phyloP scores from a whole-genome alignment of 2,329 filamentous ascomycete species.

The Cladosporium sp. region DNA sequence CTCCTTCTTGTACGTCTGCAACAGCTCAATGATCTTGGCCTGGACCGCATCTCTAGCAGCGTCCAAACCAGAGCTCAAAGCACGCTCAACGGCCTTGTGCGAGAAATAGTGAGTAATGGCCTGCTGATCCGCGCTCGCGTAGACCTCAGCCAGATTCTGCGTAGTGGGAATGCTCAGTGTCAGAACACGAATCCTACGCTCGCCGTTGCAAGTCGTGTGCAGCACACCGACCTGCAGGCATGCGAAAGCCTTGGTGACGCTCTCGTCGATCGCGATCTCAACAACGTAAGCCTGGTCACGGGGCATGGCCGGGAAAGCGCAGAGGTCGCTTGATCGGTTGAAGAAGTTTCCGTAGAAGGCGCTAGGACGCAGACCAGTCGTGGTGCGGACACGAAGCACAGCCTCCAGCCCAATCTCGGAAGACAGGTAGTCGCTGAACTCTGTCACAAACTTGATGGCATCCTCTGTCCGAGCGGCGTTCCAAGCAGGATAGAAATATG shows the following conservation, averaged over 20 bases:
- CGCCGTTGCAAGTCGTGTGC: slow-evolving; percentile 96
- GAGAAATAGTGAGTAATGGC: slow-evolving; percentile 92
- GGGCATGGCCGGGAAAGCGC: slow-evolving; percentile 95
- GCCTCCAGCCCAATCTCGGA: slow-evolving; percentile 94
- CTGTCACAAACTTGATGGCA: slow-evolving; percentile 93
- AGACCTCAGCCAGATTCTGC: slow-evolving; percentile 80
- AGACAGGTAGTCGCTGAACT: slow-evolving; percentile 96
- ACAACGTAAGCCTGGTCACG: slow-evolving; percentile 97
- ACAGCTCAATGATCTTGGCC: slow-evolving; percentile 82
- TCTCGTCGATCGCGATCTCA: slow-evolving; percentile 96
- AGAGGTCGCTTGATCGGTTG: slow-evolving; percentile 94
- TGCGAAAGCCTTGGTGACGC: slow-evolving; percentile 80
- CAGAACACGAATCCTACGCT: slow-evolving; percentile 89
- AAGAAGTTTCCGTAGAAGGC: slow-evolving; percentile 99
- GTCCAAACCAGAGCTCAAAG: slow-evolving; percentile 78
- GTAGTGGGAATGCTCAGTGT: slow-evolving; percentile 91
- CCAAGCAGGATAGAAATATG: slow-evolving; percentile 98
- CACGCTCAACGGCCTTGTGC: slow-evolving; percentile 93
- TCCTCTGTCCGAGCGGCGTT: slow-evolving; percentile 90
- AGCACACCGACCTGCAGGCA: slow-evolving; percentile 92
- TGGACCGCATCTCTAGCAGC: slow-evolving; percentile 86
- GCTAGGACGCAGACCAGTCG: slow-evolving; percentile 90
- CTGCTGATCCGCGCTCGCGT: slow-evolving; percentile 89
- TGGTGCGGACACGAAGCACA: slow-evolving; percentile 89
- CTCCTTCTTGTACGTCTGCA: slow-evolving; percentile 96